A percentile compares a stretch with the other conserved stretches of the same genome.
Evolutionary conservation across 75 land plant genomes (phyloP).

Genomic region (Picea sitchensis): DNA sequence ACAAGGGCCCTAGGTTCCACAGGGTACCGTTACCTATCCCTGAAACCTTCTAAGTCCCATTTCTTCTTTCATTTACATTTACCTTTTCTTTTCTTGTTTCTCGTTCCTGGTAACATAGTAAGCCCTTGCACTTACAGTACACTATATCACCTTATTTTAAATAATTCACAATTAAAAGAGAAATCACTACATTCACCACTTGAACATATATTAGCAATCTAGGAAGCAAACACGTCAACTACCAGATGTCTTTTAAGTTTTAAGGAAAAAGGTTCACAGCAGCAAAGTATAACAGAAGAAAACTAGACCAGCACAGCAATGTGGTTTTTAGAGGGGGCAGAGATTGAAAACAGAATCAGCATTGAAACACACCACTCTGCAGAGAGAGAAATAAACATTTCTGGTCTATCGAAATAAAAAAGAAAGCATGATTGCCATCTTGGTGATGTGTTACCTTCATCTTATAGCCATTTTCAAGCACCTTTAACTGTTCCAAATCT

Average conservation of each 20-base stretch:
- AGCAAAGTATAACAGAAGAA: background rate
- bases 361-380: background rate
- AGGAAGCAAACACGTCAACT: background rate
- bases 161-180: background rate
- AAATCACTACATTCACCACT: background rate
- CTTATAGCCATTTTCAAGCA: slow-evolving; percentile 95
- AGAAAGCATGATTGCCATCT: background rate
- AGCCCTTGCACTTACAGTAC: too few relatives aligned
- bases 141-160: background rate
- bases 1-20: too few relatives aligned
- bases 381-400: too few relatives aligned
- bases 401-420: too few relatives aligned
- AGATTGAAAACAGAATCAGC: background rate
- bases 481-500: slow-evolving; percentile 97
- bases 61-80: too few relatives aligned
- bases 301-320: background rate
- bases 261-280: slow-evolving; percentile 2
- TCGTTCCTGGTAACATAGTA: too few relatives aligned
- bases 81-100: too few relatives aligned
- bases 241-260: background rate
- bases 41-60: too few relatives aligned
- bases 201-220: background rate
- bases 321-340: background rate
- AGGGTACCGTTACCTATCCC: too few relatives aligned
- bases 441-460: slow-evolving; percentile 68